A percentile compares a stretch with the other conserved stretches of the same genome.
Conservation (phyloP, 495 filamentous ascomycete genomes). For the Neurospora sp. region DNA sequence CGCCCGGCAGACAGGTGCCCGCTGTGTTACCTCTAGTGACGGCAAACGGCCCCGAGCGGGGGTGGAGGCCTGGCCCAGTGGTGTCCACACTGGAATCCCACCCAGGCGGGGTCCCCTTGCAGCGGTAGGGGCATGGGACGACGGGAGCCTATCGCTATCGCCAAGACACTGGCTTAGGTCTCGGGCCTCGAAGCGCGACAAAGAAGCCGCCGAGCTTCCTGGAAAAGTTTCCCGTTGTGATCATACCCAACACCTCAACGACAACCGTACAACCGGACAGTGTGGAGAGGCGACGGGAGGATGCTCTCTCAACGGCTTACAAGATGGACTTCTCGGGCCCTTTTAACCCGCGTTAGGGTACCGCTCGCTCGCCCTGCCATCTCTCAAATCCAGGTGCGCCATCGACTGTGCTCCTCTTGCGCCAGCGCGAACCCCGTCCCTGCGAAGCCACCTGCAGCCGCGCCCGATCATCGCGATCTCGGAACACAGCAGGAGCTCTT, state of each 20-base stretch:
- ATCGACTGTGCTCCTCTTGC: constrained; percentile 25
- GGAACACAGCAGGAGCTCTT: constrained; percentile 67
- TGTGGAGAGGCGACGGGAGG: constrained; percentile 6
- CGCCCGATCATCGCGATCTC: constrained; percentile 59
- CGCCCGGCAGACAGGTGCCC: not conserved
- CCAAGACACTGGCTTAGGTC: not conserved
- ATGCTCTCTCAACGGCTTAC: constrained; percentile 17
- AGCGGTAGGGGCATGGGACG: constrained; percentile 1
- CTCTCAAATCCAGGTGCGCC: not conserved
- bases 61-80: not conserved
- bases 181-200: not conserved
- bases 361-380: not conserved
- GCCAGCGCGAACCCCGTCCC: constrained; percentile 8
- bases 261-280: not conserved
- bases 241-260: not conserved
- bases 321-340: constrained; percentile 9
- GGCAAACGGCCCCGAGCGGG: not conserved
- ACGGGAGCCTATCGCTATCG: not conserved
- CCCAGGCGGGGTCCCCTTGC: constrained; percentile 6
- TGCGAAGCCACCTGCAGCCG: constrained; percentile 18
- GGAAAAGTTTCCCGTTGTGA: constrained; percentile 4
- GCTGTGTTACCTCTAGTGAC: not conserved
- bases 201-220: not conserved
- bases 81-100: not conserved
- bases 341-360: constrained; percentile 3